Conservation (phyloP, 495 filamentous ascomycete genomes). For the Aspergillus saccharolyticus region DNA sequence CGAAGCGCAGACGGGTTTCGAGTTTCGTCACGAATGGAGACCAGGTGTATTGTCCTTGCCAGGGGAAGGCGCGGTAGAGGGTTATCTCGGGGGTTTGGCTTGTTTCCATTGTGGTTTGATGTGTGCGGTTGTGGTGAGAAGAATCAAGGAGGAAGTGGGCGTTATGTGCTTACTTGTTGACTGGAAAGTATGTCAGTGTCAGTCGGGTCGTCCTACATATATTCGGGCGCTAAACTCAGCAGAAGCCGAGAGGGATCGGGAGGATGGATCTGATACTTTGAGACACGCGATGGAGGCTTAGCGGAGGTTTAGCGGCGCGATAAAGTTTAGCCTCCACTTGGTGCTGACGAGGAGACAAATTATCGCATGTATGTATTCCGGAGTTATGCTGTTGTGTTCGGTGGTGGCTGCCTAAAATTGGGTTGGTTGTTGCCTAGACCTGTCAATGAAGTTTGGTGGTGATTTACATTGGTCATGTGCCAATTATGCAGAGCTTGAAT, state of each 20-base stretch:
- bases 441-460: background rate
- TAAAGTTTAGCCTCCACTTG: background rate
- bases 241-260: background rate
- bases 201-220: no score
- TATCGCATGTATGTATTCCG: background rate
- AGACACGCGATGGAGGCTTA: background rate
- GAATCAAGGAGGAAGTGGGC: background rate
- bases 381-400: background rate
- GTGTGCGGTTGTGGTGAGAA: background rate
- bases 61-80: conserved; percentile 50
- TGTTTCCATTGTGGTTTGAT: background rate
- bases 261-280: background rate
- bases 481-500: no score
- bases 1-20: conserved; percentile 57
- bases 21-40: conserved; percentile 64
- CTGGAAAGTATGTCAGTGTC: no score
- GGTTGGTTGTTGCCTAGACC: background rate
- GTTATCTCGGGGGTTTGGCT: conserved; percentile 17
- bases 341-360: no score
- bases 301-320: no score
- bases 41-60: conserved; percentile 44
- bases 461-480: no score
- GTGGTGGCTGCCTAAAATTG: background rate
- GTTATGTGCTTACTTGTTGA: background rate
- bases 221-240: background rate